Evolutionary conservation across 2,329 filamentous ascomycete genomes (phyloP).

Genomic region (Alternaria angustiovoidea): DNA sequence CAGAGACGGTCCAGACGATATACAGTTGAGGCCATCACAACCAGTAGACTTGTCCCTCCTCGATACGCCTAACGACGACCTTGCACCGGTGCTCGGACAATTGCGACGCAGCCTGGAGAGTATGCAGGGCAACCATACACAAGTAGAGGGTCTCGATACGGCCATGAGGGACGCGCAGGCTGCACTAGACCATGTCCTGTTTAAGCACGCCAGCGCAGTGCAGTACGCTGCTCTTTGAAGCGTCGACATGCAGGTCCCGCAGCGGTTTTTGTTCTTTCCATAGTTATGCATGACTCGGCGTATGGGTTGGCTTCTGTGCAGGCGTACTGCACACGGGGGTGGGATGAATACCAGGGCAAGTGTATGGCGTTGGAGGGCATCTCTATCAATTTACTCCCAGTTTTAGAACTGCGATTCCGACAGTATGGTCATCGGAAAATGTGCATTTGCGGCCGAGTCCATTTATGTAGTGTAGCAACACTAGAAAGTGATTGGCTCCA

Average conservation of each 20-base stretch:
- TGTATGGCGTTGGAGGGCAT: constrained; percentile 28
- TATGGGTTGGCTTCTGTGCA: constrained; percentile 15
- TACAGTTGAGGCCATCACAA: constrained; percentile 34
- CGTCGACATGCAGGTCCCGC: constrained; percentile 40
- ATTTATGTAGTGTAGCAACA: constrained; percentile 31
- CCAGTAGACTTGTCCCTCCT: constrained; percentile 29
- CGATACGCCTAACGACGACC: constrained; percentile 41
- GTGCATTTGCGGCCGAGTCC: constrained; percentile 37
- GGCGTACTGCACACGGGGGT: constrained; percentile 25
- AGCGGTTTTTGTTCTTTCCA: constrained; percentile 25
- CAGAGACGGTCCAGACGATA: constrained; percentile 44
- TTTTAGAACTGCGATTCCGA: constrained; percentile 38
- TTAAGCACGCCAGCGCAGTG: constrained; percentile 40
- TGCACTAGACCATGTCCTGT: constrained; percentile 48
- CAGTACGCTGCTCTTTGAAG: constrained; percentile 44
- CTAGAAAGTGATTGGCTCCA: constrained; percentile 29
- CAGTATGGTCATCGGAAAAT: constrained; percentile 40
- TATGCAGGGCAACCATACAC: constrained; percentile 50
- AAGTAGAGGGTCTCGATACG: constrained; percentile 47
- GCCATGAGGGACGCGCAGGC: constrained; percentile 40
- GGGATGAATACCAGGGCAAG: constrained; percentile 22
- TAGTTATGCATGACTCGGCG: constrained; percentile 30
- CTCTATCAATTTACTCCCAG: constrained; percentile 17
- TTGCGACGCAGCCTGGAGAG: constrained; percentile 50
- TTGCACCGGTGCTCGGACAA: constrained; percentile 48